These are phyloP conservation scores for Magnaporthales sp. DNA, from an alignment of 2,329 filamentous ascomycete species.

Conservation along the genomic window DNA sequence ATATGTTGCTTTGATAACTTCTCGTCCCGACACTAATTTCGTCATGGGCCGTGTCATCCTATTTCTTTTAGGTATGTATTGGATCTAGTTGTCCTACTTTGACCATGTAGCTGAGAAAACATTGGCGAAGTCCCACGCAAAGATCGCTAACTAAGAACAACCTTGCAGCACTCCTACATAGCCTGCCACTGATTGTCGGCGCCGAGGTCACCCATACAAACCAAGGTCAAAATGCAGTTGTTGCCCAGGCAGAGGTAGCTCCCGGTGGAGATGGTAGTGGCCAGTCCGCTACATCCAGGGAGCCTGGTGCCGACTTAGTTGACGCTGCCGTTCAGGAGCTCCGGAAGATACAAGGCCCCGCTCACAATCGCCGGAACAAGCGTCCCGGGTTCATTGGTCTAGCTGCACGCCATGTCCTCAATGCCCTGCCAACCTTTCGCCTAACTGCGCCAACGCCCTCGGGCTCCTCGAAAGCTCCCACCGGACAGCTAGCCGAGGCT, in stretches of 20 bases:
- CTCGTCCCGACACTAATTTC: neutral
- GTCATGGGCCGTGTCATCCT: conserved; percentile 2
- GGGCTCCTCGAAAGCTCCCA: conserved; percentile 20
- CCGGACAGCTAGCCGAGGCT: conserved; percentile 38
- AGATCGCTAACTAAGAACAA: neutral
- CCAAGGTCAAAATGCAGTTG: neutral
- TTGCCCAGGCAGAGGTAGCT: neutral
- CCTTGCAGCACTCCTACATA: conserved; percentile 14
- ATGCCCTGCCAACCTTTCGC: conserved; percentile 40
- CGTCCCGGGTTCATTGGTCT: conserved; percentile 33
- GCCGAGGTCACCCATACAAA: neutral
- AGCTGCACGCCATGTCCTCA: conserved; percentile 33
- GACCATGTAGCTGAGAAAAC: neutral
- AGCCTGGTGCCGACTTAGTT: conserved; percentile 35
- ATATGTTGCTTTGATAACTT: neutral
- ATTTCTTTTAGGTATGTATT: neutral
- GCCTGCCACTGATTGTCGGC: conserved; percentile 3
- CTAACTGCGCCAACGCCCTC: conserved; percentile 34
- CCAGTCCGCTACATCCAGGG: conserved; percentile 6
- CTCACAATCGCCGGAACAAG: conserved; percentile 33
- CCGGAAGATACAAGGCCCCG: conserved; percentile 36
- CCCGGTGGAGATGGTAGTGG: neutral
- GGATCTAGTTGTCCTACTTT: neutral
- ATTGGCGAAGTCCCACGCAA: neutral
- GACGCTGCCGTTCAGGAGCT: conserved; percentile 42